Evolutionary conservation across 768 basidiomycete species (phyloP).

Genomic region (Mycena chlorophos): DNA sequence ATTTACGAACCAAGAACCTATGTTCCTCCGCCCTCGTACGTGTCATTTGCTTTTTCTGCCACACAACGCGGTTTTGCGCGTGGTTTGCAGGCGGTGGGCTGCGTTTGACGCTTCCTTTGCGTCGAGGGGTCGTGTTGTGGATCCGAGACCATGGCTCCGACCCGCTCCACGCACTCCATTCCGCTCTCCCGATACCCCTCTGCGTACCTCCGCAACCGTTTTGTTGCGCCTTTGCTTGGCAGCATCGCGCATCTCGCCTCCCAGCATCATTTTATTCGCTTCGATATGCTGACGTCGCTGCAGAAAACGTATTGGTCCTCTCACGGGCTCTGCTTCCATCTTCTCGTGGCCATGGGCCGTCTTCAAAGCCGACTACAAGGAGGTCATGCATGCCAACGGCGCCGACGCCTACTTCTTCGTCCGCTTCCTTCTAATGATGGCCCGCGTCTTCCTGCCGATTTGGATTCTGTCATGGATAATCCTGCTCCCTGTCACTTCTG

Average conservation of each 20-base stretch:
- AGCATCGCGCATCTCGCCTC: too few relatives aligned
- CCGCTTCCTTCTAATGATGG: slow-evolving; percentile 84
- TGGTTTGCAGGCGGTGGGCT: background rate
- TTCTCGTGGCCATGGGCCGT: slow-evolving; percentile 71
- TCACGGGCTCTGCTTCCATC: slow-evolving; percentile 40
- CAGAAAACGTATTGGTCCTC: slow-evolving; percentile 59
- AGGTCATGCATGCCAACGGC: slow-evolving; percentile 70
- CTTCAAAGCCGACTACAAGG: slow-evolving; percentile 59
- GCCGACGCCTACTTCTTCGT: slow-evolving; percentile 94
- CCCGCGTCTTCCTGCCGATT: slow-evolving; percentile 80
- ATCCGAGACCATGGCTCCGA: too few relatives aligned
- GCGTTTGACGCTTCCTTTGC: background rate
- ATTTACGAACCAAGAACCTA: slow-evolving; percentile 90
- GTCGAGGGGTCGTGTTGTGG: background rate
- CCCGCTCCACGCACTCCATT: too few relatives aligned
- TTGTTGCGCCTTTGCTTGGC: too few relatives aligned
- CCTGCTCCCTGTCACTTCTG: slow-evolving; percentile 73
- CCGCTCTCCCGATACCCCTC: too few relatives aligned
- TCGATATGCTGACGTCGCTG: background rate
- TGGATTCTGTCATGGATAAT: slow-evolving; percentile 89
- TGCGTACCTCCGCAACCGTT: too few relatives aligned
- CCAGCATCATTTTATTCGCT: too few relatives aligned
- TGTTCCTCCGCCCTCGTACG: slow-evolving; percentile 45
- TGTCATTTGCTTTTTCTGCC: slow-evolving; percentile 9
- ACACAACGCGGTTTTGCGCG: background rate